A percentile compares a stretch with the other conserved stretches of the same genome.
Evolutionary conservation across 129 eudicot genomes (phyloP).

Genomic region (Chrysanthemum makinoi): DNA sequence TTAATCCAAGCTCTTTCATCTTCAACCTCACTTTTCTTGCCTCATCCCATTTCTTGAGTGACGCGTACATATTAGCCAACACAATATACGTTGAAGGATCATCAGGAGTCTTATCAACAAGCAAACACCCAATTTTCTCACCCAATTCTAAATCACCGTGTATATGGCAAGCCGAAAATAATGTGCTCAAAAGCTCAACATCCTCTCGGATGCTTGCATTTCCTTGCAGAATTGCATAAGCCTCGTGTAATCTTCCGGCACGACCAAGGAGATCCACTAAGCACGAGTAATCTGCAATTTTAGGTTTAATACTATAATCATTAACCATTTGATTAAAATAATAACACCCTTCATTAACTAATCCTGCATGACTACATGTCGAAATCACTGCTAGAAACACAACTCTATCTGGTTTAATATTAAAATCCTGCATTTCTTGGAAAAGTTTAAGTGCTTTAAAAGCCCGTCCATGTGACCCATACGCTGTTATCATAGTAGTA

Average conservation of each 20-base stretch:
- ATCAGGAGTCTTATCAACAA: background rate
- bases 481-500: background rate
- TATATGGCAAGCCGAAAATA: background rate
- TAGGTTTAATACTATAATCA: too few relatives aligned
- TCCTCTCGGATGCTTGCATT: background rate
- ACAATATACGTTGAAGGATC: background rate
- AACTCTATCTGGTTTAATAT: background rate
- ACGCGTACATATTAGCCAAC: background rate
- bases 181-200: background rate
- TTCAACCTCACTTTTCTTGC: background rate
- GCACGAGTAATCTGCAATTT: background rate
- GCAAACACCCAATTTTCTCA: background rate
- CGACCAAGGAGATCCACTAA: background rate
- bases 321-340: background rate
- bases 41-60: background rate
- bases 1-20: conserved; percentile 2
- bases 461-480: background rate
- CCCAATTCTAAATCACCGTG: background rate
- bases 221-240: background rate
- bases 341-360: background rate
- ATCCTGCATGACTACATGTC: conserved; percentile 1
- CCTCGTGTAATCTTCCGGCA: background rate
- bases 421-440: background rate
- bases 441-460: background rate
- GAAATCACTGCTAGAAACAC: background rate